Base-by-base conservation (phyloP, 2,329 filamentous ascomycete species). In the Alternaria sp. region DNA sequence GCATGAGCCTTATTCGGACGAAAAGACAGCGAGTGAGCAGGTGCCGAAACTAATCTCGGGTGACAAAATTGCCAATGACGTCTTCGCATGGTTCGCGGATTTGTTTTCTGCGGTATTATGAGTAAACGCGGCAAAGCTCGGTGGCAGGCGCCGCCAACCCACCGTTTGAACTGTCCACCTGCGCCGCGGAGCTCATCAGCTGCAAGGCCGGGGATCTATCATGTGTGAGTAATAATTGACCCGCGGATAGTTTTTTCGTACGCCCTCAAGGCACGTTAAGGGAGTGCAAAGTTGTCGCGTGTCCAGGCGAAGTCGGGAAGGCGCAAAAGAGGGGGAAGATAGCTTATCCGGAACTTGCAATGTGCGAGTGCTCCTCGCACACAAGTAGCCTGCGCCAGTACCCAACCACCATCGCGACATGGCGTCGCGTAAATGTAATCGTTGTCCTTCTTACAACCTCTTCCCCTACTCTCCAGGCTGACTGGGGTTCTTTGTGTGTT, bases 1-100 rank as follows among this genome's bases (percentile, higher is more conserved):
- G 71, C 75, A 77, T 76, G 62, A 65, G 67, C 56, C 51, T 49
- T 41, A 28, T 43, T 25, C 37, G 33, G 51, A 47, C 15, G 61
- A 25, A 46, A 37, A 41, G 11, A 45, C 45, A 58, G 53, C 23
- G 28, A 11, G 41, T 18, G 20, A 50, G 49, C 25, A 61, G n/a
- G 37, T 57, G 37, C 18, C 49, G 30, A 54, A 62, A 54, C 28
- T 28, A 55, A 56, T 43, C 46, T 49, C 33, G 54, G 49, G 20
- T 33, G 46, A 57, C 50, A 55, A 20, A 41, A 57, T 45, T 23
- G 50, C 58, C 37, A 50, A 33, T 49, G 49, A 44, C 44, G 45
- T 23, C 15, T 50, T 33, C 55, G 50, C 60, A 63, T 63, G 26
- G 33, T 37, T 55, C 33, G 56, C 51, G 44, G 26, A 58, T 55